phyloP scores from a whole-genome alignment of 495 filamentous ascomycete genomes.

The Penicillium taxi region DNA sequence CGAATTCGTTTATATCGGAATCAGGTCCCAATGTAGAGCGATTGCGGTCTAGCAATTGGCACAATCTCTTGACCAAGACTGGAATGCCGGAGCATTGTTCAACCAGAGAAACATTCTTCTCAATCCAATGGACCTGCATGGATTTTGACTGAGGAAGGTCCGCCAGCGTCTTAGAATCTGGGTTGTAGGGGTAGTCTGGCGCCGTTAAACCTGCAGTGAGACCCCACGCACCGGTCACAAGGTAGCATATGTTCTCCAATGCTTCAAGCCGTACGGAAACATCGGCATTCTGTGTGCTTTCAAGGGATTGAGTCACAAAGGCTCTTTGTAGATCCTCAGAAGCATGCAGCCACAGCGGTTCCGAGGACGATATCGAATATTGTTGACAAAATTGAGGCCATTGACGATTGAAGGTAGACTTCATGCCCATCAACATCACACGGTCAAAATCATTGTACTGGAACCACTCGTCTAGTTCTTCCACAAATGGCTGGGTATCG shows the following conservation, averaged over 20 bases:
- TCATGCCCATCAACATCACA: conserved; percentile 55
- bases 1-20: conserved; percentile 25
- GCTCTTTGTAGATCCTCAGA: conserved; percentile 33
- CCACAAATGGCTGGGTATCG: conserved; percentile 70
- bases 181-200: conserved; percentile 21
- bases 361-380: conserved; percentile 24
- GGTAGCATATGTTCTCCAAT: conserved; percentile 69
- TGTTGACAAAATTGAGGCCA: conserved; percentile 45
- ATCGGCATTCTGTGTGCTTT: conserved; percentile 41
- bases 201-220: conserved; percentile 52
- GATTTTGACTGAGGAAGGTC: conserved; percentile 40
- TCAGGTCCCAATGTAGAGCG: conserved; percentile 20
- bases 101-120: conserved; percentile 52
- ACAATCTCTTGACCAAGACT: conserved; percentile 52
- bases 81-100: conserved; percentile 52
- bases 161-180: conserved; percentile 18
- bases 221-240: conserved; percentile 70
- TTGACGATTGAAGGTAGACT: conserved; percentile 60
- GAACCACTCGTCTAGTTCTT: conserved; percentile 97
- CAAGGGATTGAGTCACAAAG: conserved; percentile 38
- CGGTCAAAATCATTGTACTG: conserved; percentile 75
- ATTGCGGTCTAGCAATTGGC: conserved; percentile 48
- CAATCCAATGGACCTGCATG: conserved; percentile 64
- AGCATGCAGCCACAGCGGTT: conserved; percentile 45
- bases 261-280: conserved; percentile 49